Percentiles rank a stretch among this genome's conserved stretches.
Evolutionary conservation across 129 eudicot species (phyloP).

Genomic region (Artemisia argyi): DNA sequence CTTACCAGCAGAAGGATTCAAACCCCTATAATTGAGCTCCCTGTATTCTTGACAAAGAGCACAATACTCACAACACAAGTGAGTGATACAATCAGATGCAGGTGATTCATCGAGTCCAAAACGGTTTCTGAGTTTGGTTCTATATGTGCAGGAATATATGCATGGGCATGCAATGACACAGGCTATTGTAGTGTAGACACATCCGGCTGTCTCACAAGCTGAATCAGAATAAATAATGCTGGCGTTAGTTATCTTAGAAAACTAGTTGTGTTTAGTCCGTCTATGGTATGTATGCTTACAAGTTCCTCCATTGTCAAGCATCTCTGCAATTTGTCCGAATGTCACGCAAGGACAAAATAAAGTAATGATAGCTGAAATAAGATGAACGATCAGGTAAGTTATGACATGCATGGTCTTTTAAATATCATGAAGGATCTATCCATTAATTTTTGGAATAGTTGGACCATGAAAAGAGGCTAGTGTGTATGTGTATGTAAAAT

Average conservation of each 20-base stretch:
- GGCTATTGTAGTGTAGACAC: constrained; percentile 26
- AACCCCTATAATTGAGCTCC: constrained; percentile 50
- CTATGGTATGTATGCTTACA: constrained; percentile 27
- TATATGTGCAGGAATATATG: constrained; percentile 43
- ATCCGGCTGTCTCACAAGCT: constrained; percentile 58
- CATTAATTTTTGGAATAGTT: too few species aligned
- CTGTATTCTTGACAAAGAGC: constrained; percentile 66
- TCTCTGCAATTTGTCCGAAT: constrained; percentile 46
- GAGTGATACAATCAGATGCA: constrained; percentile 52
- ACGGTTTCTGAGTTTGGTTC: constrained; percentile 37
- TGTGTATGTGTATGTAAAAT: background rate
- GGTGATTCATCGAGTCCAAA: constrained; percentile 50
- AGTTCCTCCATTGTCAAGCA: constrained; percentile 43
- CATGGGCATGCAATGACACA: constrained; percentile 44
- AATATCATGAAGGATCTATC: too few species aligned
- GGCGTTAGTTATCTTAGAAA: background rate
- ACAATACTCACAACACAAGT: constrained; percentile 56
- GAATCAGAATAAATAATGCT: background rate
- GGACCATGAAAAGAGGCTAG: too few species aligned
- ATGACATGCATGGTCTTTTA: background rate
- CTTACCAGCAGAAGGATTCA: constrained; percentile 52
- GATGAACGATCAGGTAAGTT: background rate
- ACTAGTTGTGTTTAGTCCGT: background rate
- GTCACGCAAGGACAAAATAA: constrained; percentile 50
- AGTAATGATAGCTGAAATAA: constrained; percentile 40